Base-by-base conservation (phyloP, 495 filamentous ascomycete genomes). In the Articulospora tetracladia region DNA sequence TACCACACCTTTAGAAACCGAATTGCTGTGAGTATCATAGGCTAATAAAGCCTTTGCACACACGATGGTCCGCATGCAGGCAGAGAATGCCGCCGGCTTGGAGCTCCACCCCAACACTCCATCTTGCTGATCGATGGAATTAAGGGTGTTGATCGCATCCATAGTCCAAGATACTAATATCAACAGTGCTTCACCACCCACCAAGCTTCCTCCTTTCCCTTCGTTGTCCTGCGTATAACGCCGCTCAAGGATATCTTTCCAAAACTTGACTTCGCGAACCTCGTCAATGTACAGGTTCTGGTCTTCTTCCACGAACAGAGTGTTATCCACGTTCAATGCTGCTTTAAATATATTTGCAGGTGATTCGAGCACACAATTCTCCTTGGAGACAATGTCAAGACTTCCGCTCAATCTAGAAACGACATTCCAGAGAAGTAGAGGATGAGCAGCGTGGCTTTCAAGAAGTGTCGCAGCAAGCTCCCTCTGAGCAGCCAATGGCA, bases 271-370 rank as follows among this genome's bases (percentile, higher is more conserved):
- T 72, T 97, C 93, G 8, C 80, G 72, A 2, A 90, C 81, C 51
- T 89, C 83, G 65, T 97, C 93, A 52, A 94, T 76, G 68, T 88
- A 97, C 0, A 97, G 76, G 60, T 98, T 98, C 63, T 93, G 91
- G 65, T 94, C 92, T 73, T 98, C 94, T 64, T 89, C 79, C 15
- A 83, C 85, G 66, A 98, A 98, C 0, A 98, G 75, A 1, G 88
- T 79, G 27, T 82, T 85, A 65, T 90, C 86, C 50, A 86, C 84
- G 51, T 80, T 78, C 44, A 80, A 66, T 23, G 82, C 79, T 23
- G 78, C 65, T 0, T 67, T 61, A 15, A 93, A 68, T 19, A 77
- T 55, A 17, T 55, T 22, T 53, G 2, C 20, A 32, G 51, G 28
- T 2, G 25, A 6, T 12, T 30, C 24, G 28, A 34, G 7, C 4